Evolutionary conservation across 2,329 filamentous ascomycete genomes (phyloP).

Genomic region (Colletotrichum eleusines): DNA sequence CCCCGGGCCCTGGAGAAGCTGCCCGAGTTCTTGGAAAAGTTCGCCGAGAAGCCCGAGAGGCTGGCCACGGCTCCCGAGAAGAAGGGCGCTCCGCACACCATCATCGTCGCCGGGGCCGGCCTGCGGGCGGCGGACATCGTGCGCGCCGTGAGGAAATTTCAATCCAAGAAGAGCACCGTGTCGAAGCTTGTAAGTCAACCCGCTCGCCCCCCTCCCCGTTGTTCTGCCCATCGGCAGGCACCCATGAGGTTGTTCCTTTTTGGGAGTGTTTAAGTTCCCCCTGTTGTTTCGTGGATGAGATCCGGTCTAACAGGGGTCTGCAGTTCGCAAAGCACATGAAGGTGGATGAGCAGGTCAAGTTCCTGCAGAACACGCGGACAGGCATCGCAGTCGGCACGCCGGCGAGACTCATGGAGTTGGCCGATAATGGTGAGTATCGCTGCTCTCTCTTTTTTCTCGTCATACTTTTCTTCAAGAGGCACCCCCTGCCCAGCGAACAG

Average conservation of each 20-base stretch:
- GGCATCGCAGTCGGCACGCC: slow-evolving; percentile 94
- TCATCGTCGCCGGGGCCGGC: slow-evolving; percentile 88
- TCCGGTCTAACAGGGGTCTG: slow-evolving; percentile 21
- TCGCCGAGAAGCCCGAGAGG: slow-evolving; percentile 67
- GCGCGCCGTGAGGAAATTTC: slow-evolving; percentile 80
- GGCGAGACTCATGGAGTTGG: slow-evolving; percentile 81
- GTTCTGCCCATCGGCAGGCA: not conserved
- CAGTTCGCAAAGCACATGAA: slow-evolving; percentile 98
- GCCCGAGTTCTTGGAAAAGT: slow-evolving; percentile 80
- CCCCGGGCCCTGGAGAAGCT: slow-evolving; percentile 78
- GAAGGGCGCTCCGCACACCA: slow-evolving; percentile 83
- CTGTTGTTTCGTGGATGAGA: not conserved
- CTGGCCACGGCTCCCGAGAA: slow-evolving; percentile 75
- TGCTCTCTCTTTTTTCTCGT: not conserved
- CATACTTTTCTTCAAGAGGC: not conserved
- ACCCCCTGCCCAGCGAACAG: too few relatives aligned
- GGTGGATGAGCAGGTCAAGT: slow-evolving; percentile 84
- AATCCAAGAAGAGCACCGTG: slow-evolving; percentile 81
- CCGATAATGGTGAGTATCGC: slow-evolving; percentile 78
- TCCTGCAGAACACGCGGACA: slow-evolving; percentile 76
- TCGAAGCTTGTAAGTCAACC: slow-evolving; percentile 76
- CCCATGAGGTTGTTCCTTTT: not conserved
- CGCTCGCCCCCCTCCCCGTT: not conserved
- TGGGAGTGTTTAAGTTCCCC: not conserved
- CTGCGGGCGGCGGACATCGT: slow-evolving; percentile 88